These are phyloP conservation scores for Fraxinus angustifolia DNA, from an alignment of 305 asterid species.

Conservation along the genomic window DNA sequence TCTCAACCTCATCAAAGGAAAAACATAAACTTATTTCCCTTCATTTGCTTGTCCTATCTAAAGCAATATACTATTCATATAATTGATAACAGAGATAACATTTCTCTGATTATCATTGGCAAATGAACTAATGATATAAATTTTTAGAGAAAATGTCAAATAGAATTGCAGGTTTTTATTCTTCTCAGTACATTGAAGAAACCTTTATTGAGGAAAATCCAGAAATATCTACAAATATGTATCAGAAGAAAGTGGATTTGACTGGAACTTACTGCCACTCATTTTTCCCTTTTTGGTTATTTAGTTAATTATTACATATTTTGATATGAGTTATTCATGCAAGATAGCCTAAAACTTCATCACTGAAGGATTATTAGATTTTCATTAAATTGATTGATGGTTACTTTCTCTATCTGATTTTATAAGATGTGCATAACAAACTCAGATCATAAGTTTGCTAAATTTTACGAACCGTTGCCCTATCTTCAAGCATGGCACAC, in stretches of 20 bases:
- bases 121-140: background rate
- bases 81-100: background rate
- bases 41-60: slow-evolving; percentile 5
- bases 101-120: background rate
- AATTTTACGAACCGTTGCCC: background rate
- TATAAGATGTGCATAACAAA: background rate
- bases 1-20: background rate
- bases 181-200: background rate
- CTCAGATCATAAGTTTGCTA: background rate
- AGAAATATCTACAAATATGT: background rate
- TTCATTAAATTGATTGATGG: background rate
- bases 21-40: background rate
- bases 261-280: background rate
- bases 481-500: background rate
- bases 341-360: slow-evolving; percentile 1
- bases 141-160: background rate
- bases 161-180: background rate
- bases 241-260: background rate
- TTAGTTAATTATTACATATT: background rate
- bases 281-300: background rate
- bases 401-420: background rate
- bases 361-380: background rate
- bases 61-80: background rate
- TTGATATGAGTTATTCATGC: background rate
- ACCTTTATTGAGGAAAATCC: background rate